Evolutionary conservation across 139 green algal species (phyloP), one percentile per base, ranked within the genome.

Genomic region (Marvania coccoides): DNA sequence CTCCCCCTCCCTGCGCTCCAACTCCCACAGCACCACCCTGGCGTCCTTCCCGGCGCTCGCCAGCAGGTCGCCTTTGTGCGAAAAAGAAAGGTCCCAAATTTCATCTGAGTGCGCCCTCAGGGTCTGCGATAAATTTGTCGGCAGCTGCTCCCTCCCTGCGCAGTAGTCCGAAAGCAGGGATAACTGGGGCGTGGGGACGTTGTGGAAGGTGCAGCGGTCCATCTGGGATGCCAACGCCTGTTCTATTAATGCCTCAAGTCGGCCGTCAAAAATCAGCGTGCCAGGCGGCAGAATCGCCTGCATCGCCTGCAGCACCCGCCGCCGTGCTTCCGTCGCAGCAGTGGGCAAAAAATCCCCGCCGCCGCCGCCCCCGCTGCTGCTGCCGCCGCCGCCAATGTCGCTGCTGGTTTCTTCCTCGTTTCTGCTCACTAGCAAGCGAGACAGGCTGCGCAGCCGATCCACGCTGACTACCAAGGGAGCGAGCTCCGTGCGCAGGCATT

Each of bases 61-160:
- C 34, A 97, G 78, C 75, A 82, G 69, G 8, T 54, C 65, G 34
- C 89, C 90, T 38, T 74, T 58, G 66, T 92, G 83, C 6, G 76
- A 89, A 76, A 97, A 96, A n/a, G 80, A 67, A 28, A 97, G 47
- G 64, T 94, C 86, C 92, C 92, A 98, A 57, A 97, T 90, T 81
- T 97, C 91, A 31, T 96, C 89, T 1, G 19, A 77, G 64, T 97
- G 91, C 28, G 70, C 81, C 33, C 84, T 73, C 45, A 96, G 63
- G 14, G 84, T 63, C 81, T 91, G 81, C 58, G 73, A 26, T 3
- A 15, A 10, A 26, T 37, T 51, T 5, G 48, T 58, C n/a, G 67
- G 67, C 4, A 74, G 30, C 67, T 74, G 67, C 57, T 74, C 67
- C 26, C 9, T 56, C n/a, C 67, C 67, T 30, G 39, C 58, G 28